phyloP scores from a whole-genome alignment of 768 basidiomycete species.

The Trametes sanguinea region DNA sequence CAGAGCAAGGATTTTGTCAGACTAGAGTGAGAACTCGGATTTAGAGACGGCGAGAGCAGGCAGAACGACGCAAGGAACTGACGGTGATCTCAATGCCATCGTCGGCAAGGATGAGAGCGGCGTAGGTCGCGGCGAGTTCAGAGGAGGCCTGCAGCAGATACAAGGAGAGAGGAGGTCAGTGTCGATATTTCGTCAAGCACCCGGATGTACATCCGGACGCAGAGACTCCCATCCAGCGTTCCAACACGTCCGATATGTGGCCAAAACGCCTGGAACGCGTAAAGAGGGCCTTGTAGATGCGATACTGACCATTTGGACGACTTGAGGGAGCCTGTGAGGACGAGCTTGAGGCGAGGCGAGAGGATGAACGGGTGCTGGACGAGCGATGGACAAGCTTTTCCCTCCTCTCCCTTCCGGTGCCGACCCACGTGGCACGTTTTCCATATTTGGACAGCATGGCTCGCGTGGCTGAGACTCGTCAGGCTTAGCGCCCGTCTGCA shows the following conservation, averaged over 20 bases:
- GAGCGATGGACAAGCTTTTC: slow-evolving; percentile 12
- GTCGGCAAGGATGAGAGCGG: slow-evolving; percentile 97
- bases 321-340: slow-evolving; percentile 11
- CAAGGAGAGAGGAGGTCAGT: neutral
- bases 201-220: slow-evolving; percentile 13
- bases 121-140: slow-evolving; percentile 94
- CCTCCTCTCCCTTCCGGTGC: neutral
- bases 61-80: slow-evolving; percentile 38
- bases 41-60: slow-evolving; percentile 1
- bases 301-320: slow-evolving; percentile 22
- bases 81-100: slow-evolving; percentile 97
- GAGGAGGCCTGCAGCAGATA: slow-evolving; percentile 44
- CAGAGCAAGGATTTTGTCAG: slow-evolving; percentile 90
- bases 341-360: slow-evolving; percentile 17
- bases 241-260: neutral
- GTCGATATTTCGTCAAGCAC: neutral
- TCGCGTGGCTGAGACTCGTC: neutral
- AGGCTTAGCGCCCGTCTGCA: neutral
- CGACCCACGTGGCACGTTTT: slow-evolving; percentile 2
- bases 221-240: slow-evolving; percentile 10
- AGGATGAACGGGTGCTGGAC: slow-evolving; percentile 8
- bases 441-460: neutral
- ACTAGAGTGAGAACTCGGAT: slow-evolving; percentile 42
- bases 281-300: neutral
- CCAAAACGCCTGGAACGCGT: slow-evolving; percentile 1